Conservation (phyloP, 2,329 filamentous ascomycete species). For the Emmonsiellopsis sp. region DNA sequence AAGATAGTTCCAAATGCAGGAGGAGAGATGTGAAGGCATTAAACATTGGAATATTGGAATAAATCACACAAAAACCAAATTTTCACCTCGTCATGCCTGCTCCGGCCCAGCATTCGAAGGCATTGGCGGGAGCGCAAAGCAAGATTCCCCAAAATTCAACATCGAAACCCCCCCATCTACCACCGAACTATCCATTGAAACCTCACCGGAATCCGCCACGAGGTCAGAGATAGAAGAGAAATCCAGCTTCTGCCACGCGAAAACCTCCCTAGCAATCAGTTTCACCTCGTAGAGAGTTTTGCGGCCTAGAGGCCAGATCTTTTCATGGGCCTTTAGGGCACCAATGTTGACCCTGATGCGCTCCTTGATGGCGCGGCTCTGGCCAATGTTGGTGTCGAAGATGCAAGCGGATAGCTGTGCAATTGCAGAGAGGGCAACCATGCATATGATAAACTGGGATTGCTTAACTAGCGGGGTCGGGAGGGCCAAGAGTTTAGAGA, state of each 20-base stretch:
- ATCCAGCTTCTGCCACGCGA: not conserved
- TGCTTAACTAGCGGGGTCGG: not conserved
- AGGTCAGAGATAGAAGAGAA: not conserved
- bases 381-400: not conserved
- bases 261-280: not conserved
- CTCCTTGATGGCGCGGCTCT: not conserved
- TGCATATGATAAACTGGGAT: slow-evolving; percentile 3
- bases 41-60: not conserved
- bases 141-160: not conserved
- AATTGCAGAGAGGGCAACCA: slow-evolving; percentile 1
- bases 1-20: too few species aligned
- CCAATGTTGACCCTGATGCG: slow-evolving; percentile 2
- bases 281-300: slow-evolving; percentile 2
- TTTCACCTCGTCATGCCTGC: not conserved
- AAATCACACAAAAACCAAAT: not conserved
- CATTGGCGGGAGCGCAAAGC: not conserved
- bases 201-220: not conserved
- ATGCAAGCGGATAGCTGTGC: slow-evolving; percentile 1
- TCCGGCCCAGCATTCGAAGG: not conserved
- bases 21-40: not conserved
- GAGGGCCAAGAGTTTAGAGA: not conserved
- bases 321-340: slow-evolving; percentile 1
- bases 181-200: not conserved
- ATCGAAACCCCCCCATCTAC: not conserved
- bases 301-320: not conserved